Evolutionary conservation across 164 flowering plant species (phyloP).

Genomic region (Nymphaea thermarum): DNA sequence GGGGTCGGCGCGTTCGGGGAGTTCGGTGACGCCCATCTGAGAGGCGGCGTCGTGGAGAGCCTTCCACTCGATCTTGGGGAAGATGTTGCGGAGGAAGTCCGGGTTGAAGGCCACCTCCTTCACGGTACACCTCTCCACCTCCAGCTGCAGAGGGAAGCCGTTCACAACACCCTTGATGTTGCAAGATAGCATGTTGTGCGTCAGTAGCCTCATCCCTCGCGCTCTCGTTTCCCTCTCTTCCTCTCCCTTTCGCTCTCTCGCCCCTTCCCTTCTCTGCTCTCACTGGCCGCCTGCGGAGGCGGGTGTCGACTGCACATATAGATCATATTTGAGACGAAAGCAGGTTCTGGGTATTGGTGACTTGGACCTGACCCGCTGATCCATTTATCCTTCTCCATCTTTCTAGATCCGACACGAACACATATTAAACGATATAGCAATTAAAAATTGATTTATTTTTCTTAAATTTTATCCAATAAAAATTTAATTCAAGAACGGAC

Average conservation of each 20-base stretch:
- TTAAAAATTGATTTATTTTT: too few relatives aligned
- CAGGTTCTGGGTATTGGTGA: too few relatives aligned
- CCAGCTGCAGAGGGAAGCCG: constrained; percentile 64
- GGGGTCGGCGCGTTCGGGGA: constrained; percentile 54
- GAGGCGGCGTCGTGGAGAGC: constrained; percentile 57
- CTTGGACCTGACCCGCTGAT: too few relatives aligned
- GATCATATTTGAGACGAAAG: too few relatives aligned
- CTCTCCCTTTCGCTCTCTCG: not conserved
- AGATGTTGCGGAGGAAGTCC: constrained; percentile 66
- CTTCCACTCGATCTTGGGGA: constrained; percentile 62
- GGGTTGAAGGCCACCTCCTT: constrained; percentile 59
- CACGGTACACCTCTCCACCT: constrained; percentile 35
- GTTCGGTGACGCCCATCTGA: constrained; percentile 53
- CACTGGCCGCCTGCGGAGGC: too few relatives aligned
- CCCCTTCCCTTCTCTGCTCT: too few relatives aligned
- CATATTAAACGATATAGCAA: too few relatives aligned
- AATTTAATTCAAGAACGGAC: too few relatives aligned
- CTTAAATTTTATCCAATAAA: too few relatives aligned
- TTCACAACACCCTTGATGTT: constrained; percentile 80
- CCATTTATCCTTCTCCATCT: too few relatives aligned
- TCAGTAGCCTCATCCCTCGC: constrained; percentile 62
- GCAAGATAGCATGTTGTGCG: constrained; percentile 85
- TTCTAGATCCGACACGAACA: too few relatives aligned
- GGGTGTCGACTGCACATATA: too few relatives aligned
- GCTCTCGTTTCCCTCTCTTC: not conserved